Evolutionary conservation across 371 early-diverging fungal species (phyloP).

Genomic region (Mortierella sp.): DNA sequence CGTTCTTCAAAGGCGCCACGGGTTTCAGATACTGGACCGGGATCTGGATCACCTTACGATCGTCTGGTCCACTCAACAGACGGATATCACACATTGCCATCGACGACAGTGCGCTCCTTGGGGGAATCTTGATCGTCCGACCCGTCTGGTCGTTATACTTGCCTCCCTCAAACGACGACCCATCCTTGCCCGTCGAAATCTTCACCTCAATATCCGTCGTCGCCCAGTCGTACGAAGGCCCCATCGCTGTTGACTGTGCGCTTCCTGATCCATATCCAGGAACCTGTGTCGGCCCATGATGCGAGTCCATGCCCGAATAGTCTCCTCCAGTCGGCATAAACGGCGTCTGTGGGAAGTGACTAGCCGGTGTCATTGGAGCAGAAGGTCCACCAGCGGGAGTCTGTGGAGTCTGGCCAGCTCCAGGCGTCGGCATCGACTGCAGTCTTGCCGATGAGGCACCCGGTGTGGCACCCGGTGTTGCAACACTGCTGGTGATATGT

Average conservation of each 20-base stretch:
- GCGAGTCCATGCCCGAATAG: constrained; percentile 55
- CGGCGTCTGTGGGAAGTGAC: constrained; percentile 69
- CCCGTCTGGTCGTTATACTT: constrained; percentile 51
- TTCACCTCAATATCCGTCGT: constrained; percentile 73
- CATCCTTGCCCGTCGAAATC: constrained; percentile 32
- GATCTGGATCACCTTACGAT: constrained; percentile 54
- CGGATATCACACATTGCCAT: constrained; percentile 60
- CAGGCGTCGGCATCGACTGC: constrained; percentile 57
- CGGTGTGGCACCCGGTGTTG: constrained; percentile 41
- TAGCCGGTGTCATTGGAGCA: constrained; percentile 59
- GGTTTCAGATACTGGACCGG: constrained; percentile 69
- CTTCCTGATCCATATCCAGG: constrained; percentile 41
- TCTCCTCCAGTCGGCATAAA: constrained; percentile 73
- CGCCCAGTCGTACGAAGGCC: constrained; percentile 67
- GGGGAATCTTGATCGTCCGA: constrained; percentile 61
- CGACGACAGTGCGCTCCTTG: constrained; percentile 61
- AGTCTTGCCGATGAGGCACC: constrained; percentile 24
- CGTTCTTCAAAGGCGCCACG: constrained; percentile 82
- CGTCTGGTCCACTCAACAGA: constrained; percentile 43
- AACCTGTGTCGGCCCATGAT: constrained; percentile 20
- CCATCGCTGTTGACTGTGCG: constrained; percentile 6
- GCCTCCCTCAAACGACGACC: constrained; percentile 37
- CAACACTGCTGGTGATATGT: constrained; percentile 27
- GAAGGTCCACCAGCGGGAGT: constrained; percentile 63
- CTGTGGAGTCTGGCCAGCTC: constrained; percentile 61